Base-by-base conservation (phyloP, 1,284 basidiomycete species). In the Gymnopus androsaceus region DNA sequence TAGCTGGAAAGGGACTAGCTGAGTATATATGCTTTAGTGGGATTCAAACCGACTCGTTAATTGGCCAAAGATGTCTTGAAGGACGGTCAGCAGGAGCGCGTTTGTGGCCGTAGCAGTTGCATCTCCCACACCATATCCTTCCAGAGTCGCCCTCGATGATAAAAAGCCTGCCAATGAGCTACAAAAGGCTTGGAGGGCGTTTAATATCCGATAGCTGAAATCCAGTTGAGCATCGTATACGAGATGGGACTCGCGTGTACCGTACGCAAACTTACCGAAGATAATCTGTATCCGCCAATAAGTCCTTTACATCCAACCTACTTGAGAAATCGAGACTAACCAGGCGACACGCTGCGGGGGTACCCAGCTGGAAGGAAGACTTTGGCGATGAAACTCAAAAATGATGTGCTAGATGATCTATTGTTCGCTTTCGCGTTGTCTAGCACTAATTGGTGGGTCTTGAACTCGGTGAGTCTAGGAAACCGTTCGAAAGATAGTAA, bases 121-220 rank as follows among this genome's bases (percentile, higher is more conserved):
- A 55, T 87, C 76, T 0, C 86, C 86, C 17, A 88, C 86, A 4
- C 86, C 87, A 61, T 85, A 81, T 15, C 83, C 85, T 77, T 88
- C 82, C 12, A 89, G 70, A 3, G 84, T 78, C n/a, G 86, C 85
- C 59, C 86, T 72, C 4, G 85, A 87, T 2, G 87, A 82, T 21
- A 88, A 66, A 28, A 88, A 69, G 0, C 82, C 75, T 0, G 84
- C 80, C 1, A 88, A 68, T 0, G 85, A 85, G 62, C 82, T 87
- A 64, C 84, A 87, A 61, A 87, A 87, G 2, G 85, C 83, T 68
- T 88, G 87, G 2, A 86, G 56, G 0, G 83, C 83, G 59, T 88
- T 88, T 61, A 81, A 77, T 14, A 83, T 71, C 63, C 88, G 85
- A 63, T 87, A 87, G 56, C 83, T 81, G 54, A 7, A 23, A 6